phyloP scores from a whole-genome alignment of 202 grass and related monocot genomes.

The Brachypodium distachyon region DNA sequence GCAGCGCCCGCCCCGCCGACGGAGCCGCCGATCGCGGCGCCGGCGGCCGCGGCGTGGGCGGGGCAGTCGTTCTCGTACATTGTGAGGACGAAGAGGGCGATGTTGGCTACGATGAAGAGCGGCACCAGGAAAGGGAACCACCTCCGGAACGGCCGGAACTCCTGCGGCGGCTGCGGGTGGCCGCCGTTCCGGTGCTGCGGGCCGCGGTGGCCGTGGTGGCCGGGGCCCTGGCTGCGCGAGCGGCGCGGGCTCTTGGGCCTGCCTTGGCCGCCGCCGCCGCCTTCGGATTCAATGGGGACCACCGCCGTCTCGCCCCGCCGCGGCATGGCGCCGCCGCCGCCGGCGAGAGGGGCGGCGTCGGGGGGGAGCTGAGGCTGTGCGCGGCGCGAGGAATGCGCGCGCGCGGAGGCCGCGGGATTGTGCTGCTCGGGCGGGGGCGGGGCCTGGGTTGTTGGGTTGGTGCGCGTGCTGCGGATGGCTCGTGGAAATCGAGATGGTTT shows the following conservation, averaged over 20 bases:
- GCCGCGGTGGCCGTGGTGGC: constrained; percentile 10
- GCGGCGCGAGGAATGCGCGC: constrained; percentile 11
- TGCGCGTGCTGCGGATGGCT: neutral
- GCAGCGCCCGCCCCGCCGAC: constrained; percentile 27
- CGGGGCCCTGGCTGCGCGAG: constrained; percentile 12
- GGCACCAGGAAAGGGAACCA: constrained; percentile 93
- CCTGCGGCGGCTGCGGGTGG: constrained; percentile 16
- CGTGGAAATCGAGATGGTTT: neutral
- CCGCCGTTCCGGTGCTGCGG: constrained; percentile 14
- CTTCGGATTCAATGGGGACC: constrained; percentile 23
- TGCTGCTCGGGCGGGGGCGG: neutral
- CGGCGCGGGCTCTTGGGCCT: constrained; percentile 22
- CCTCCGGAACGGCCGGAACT: constrained; percentile 45
- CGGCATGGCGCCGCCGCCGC: constrained; percentile 27
- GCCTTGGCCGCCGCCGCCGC: neutral
- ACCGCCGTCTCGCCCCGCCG: constrained; percentile 37
- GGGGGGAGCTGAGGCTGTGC: neutral
- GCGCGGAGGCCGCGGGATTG: neutral
- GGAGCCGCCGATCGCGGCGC: constrained; percentile 27
- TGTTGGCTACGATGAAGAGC: constrained; percentile 52
- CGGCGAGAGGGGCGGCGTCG: constrained; percentile 9
- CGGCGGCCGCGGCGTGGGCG: constrained; percentile 18
- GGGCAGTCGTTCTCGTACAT: constrained; percentile 95
- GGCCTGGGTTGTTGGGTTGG: neutral
- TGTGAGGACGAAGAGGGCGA: constrained; percentile 65